Conservation (phyloP, 345 rosid species). For the Citrus cavaleriei region DNA sequence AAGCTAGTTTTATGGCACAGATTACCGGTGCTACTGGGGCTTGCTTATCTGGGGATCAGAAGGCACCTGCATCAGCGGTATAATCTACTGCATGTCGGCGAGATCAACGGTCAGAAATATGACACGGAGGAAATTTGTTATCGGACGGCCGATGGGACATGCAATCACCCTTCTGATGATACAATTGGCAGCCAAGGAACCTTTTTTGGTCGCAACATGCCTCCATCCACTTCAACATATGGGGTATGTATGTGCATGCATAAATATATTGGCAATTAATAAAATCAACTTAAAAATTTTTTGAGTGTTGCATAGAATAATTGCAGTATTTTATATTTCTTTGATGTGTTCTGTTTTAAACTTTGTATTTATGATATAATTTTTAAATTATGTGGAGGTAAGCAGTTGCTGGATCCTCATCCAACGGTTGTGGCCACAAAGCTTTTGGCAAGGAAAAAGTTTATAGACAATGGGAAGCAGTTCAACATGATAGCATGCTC, state of each 20-base stretch:
- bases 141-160: conserved; percentile 66
- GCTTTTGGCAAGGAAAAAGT: conserved; percentile 51
- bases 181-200: conserved; percentile 62
- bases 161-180: conserved; percentile 58
- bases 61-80: conserved; percentile 75
- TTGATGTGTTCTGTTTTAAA: too few relatives aligned
- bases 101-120: conserved; percentile 38
- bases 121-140: conserved; percentile 41
- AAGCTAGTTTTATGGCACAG: conserved; percentile 63
- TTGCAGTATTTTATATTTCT: too few relatives aligned
- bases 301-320: too few relatives aligned
- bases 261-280: background rate
- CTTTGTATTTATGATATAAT: background rate
- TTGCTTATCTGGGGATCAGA: conserved; percentile 54
- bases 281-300: too few relatives aligned
- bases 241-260: conserved; percentile 25
- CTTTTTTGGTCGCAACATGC: conserved; percentile 67
- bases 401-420: conserved; percentile 67
- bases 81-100: conserved; percentile 66
- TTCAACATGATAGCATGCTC: conserved; percentile 76
- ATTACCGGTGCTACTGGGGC: conserved; percentile 56
- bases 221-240: conserved; percentile 42
- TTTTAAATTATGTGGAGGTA: background rate
- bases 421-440: conserved; percentile 65
- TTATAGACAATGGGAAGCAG: conserved; percentile 58